Evolutionary conservation across 1,139 yeast species (phyloP).

Genomic region (Hyphopichia fennica): DNA sequence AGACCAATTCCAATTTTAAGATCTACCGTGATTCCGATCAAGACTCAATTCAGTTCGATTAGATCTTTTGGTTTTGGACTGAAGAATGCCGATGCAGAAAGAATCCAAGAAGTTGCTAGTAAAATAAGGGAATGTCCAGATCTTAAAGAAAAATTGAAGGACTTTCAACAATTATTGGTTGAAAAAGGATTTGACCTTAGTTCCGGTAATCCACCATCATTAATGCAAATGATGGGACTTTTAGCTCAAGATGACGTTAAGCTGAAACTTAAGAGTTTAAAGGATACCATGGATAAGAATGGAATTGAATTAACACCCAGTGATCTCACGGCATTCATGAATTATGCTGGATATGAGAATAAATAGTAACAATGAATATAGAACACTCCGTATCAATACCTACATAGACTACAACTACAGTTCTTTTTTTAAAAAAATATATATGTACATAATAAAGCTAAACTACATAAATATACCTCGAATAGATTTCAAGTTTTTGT

Average conservation of each 20-base stretch:
- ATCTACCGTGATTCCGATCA: background rate
- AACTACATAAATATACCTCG: background rate
- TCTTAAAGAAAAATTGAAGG: conserved; percentile 24
- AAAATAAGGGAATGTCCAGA: conserved; percentile 28
- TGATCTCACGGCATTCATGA: conserved; percentile 35
- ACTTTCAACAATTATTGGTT: conserved; percentile 32
- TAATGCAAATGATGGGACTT: conserved; percentile 38
- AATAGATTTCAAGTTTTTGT: background rate
- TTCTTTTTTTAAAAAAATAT: conserved; percentile 6
- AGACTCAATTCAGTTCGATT: background rate
- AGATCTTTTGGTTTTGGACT: background rate
- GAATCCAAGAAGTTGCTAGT: conserved; percentile 17
- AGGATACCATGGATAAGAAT: conserved; percentile 31
- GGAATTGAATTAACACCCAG: conserved; percentile 32
- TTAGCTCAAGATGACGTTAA: conserved; percentile 41
- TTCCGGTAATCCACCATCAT: conserved; percentile 31
- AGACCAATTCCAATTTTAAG: background rate
- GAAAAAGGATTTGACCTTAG: conserved; percentile 33
- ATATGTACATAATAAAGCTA: background rate
- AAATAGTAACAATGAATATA: conserved; percentile 3
- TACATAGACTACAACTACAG: background rate
- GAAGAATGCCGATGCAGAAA: conserved; percentile 10
- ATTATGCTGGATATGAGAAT: conserved; percentile 15
- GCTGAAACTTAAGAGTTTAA: conserved; percentile 27
- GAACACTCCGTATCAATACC: too few species aligned